phyloP scores from a whole-genome alignment of 2,329 filamentous ascomycete genomes.

The Periconia macrospinosa region DNA sequence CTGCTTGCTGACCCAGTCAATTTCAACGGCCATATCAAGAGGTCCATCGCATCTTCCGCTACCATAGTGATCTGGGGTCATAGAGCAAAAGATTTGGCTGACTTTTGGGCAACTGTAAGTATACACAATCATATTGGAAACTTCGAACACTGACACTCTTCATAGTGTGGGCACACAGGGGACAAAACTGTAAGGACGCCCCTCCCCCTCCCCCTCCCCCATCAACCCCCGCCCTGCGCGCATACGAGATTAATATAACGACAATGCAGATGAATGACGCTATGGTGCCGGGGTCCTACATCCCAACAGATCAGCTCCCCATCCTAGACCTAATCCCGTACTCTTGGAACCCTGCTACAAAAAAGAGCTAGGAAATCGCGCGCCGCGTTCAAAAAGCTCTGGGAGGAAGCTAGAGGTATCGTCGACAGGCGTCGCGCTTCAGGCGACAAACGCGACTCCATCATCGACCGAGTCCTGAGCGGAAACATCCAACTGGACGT shows the following conservation, averaged over 20 bases:
- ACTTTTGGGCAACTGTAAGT: conserved; percentile 16
- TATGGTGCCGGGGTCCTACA: conserved; percentile 23
- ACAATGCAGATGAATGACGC: conserved; percentile 12
- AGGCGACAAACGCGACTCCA: conserved; percentile 23
- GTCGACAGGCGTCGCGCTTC: conserved; percentile 19
- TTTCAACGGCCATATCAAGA: conserved; percentile 31
- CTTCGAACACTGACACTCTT: background rate
- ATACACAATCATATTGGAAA: background rate
- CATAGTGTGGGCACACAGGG: background rate
- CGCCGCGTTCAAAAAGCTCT: conserved; percentile 13
- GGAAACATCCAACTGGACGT: conserved; percentile 15
- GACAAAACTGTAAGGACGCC: background rate
- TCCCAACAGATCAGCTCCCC: conserved; percentile 25
- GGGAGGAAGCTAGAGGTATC: conserved; percentile 15
- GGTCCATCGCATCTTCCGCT: conserved; percentile 7
- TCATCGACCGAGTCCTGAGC: conserved; percentile 27
- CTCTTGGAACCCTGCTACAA: conserved; percentile 12
- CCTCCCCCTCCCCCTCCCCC: background rate
- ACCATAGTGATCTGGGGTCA: conserved; percentile 14
- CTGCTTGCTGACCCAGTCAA: conserved; percentile 47
- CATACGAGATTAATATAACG: too few relatives aligned
- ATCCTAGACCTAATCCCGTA: conserved; percentile 25
- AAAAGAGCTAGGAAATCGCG: conserved; percentile 17
- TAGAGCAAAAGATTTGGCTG: conserved; percentile 7
- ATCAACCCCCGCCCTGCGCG: background rate